Evolutionary conservation across 2,329 filamentous ascomycete genomes (phyloP).

Genomic region (Cylindrodendrum hubeiense): DNA sequence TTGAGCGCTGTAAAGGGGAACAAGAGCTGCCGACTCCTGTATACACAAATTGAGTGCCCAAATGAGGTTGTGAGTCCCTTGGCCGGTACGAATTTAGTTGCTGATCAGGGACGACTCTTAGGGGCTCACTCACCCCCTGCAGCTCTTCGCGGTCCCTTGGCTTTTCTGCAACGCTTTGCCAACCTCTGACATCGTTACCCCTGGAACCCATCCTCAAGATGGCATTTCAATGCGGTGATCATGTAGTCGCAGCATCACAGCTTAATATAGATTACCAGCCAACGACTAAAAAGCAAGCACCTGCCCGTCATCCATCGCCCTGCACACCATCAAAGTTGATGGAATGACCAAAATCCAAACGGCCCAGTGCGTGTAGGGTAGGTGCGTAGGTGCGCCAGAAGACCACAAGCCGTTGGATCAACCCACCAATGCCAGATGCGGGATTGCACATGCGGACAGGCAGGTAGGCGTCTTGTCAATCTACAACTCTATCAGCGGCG

Average conservation of each 20-base stretch:
- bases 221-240: neutral
- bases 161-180: neutral
- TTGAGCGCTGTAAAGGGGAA: slow-evolving; percentile 1
- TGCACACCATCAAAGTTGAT: neutral
- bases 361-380: neutral
- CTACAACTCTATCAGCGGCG: neutral
- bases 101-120: neutral
- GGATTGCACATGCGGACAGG: neutral
- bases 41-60: neutral
- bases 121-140: neutral
- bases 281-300: neutral
- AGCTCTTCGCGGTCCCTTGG: neutral
- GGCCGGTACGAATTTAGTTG: neutral
- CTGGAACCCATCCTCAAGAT: neutral
- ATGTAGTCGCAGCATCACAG: neutral
- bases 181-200: neutral
- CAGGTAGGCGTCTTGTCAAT: neutral
- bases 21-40: neutral
- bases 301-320: neutral
- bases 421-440: neutral
- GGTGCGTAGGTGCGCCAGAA: no score
- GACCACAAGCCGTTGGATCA: neutral
- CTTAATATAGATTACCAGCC: neutral
- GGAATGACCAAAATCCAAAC: neutral
- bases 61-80: neutral